These are phyloP conservation scores for Rhodosporidiobolus sp. DNA, from an alignment of 768 basidiomycete species.

Conservation along the genomic window DNA sequence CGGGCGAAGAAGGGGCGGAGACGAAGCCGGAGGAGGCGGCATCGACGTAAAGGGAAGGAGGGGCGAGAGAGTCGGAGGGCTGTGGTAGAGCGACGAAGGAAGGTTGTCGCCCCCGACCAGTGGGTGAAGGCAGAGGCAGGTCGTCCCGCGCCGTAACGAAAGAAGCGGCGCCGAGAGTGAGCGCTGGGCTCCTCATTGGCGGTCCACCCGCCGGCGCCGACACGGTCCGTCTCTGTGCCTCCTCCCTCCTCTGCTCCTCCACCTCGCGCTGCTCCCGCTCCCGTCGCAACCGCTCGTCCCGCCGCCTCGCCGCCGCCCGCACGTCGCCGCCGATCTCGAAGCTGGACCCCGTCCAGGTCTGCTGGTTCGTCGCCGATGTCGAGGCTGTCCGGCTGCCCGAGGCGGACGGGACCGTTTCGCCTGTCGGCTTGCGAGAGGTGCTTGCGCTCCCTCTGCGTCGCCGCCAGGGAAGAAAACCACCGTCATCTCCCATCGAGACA, in stretches of 20 bases:
- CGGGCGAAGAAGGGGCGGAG: neutral
- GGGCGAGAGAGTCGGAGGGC: neutral
- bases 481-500: too few relatives aligned
- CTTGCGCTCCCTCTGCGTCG: too few relatives aligned
- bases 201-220: neutral
- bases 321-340: constrained; percentile 37
- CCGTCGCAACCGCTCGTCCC: constrained; percentile 14
- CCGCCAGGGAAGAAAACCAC: too few relatives aligned
- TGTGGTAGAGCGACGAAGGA: too few relatives aligned
- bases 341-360: constrained; percentile 21
- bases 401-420: neutral
- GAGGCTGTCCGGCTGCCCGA: too few relatives aligned
- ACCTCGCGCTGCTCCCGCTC: constrained; percentile 17
- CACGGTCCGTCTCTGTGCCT: neutral
- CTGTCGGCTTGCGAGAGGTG: too few relatives aligned
- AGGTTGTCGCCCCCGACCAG: neutral
- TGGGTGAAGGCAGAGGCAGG: neutral
- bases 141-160: constrained; percentile 27
- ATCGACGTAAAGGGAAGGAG: neutral
- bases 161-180: neutral
- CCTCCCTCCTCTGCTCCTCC: neutral
- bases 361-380: too few relatives aligned
- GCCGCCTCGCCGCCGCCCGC: constrained; percentile 17
- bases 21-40: neutral
- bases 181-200: neutral